Evolutionary conservation across 2,329 filamentous ascomycete species (phyloP), one percentile per base, ranked within the genome.

Genomic region (Claviceps lovelessii): DNA sequence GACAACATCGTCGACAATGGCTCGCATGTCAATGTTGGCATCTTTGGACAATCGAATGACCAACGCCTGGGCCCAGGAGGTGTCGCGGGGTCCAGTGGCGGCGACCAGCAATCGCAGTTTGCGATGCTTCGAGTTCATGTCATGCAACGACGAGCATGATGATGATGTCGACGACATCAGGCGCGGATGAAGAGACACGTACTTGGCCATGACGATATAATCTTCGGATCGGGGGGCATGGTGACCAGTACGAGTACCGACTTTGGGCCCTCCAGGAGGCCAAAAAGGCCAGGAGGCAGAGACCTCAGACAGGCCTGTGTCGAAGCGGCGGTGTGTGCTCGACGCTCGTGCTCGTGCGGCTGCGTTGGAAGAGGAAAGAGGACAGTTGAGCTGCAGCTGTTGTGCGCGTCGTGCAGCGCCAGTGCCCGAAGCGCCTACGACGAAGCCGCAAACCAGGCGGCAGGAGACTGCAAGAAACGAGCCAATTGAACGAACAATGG

Each of bases 21-120:
- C 80, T 55, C 78, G 73, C 37, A 77, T 80, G 58, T 81, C 77
- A 58, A 84, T 80, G 57, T 80, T 76, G 9, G 76, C 64, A 56
- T 82, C 79, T 63, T 84, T 85, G 54, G 83, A 84, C 4, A 87
- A 75, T 57, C 83, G 79, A 51, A 85, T 76, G 57, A 84, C 80
- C 53, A 87, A 76, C 19, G 81, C 74, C 64, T 84, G 78, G 53
- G 83, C 83, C 69, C 80, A 84, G 48, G 82, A 80, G 35, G 82
- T 78, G 62, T 85, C 82, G 54, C 78, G 76, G 49, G 78, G 74
- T 56, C 84, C 83, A 61, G 84, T 84, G 55, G 84, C 78, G 56
- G 81, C 81, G 41, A 87, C 74, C 39, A 87, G 77, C 55, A 87
- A 76, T 58, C 74, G 78, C 35, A 84, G 70, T 59, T 78, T 79